Evolutionary conservation across 495 filamentous ascomycete species (phyloP), one percentile per base, ranked within the genome.

Genomic region (Daldinia caldariorum): DNA sequence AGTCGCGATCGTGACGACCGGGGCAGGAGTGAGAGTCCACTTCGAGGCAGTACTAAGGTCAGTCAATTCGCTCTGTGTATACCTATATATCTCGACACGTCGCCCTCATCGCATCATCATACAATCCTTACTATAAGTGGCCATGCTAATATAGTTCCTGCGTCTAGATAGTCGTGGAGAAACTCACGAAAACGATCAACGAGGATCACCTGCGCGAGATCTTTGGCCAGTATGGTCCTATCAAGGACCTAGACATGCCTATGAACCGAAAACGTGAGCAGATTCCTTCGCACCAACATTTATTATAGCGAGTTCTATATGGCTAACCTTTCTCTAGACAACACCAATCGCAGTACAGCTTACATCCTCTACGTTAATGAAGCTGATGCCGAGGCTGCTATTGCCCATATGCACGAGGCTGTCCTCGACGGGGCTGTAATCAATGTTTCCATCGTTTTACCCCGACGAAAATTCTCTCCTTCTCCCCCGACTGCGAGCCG

Each of bases 341-440:
- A 90, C 73, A 94, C 89, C 53, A 98, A 97, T 70, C 91, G 94
- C 54, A 94, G 96, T 57, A 95, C 94, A 9, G 96, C 95, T 45
- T 99, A 97, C 78, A 94, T 99, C 57, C 81, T 97, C 32, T 99
- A 92, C 79, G 79, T 87, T 49, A 83, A 89, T 56, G 87, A 93
- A 39, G 83, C 88, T 49, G 90, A 93, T 69, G 96, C 95, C 38
- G 93, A 97, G 74, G 83, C 89, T 16, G 95, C 95, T 26, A 96
- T 99, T 70, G 88, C 94, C 50, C 91, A 97, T 75, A 98, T 99
- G 96, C 96, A 99, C 77, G 95, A 99, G 83, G 93, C 93, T 13
- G 92, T 97, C 70, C 82, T 99, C 47, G 95, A 99, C 81, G 96
- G 95, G 41, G 86, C 91, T 14, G 80, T 89, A 18, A 89, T 99